Conservation (phyloP, 805 yeast species). For the Tetrapisispora phaffii region DNA sequence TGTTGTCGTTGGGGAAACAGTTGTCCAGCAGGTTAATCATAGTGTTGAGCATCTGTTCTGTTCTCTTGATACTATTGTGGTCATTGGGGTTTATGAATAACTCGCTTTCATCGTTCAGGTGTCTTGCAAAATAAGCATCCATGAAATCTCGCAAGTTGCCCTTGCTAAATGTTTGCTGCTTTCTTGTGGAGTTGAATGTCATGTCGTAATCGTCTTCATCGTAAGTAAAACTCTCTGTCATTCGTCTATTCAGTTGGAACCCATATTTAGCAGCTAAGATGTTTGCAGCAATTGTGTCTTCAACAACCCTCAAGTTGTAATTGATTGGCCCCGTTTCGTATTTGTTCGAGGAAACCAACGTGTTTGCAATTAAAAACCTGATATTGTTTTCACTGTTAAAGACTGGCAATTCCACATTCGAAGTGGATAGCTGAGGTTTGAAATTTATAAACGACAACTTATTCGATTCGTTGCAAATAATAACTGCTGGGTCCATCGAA, state of each 20-base stretch:
- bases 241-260: slow-evolving; percentile 1
- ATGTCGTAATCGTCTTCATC: not conserved
- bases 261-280: slow-evolving; percentile 42
- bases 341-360: slow-evolving; percentile 53
- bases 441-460: slow-evolving; percentile 54
- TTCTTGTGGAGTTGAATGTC: not conserved
- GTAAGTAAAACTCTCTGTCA: not conserved
- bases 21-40: slow-evolving; percentile 39
- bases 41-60: slow-evolving; percentile 27
- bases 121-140: slow-evolving; percentile 37
- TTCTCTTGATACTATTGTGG: slow-evolving; percentile 33
- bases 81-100: slow-evolving; percentile 38
- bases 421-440: slow-evolving; percentile 46
- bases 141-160: slow-evolving; percentile 60
- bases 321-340: slow-evolving; percentile 60
- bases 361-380: slow-evolving; percentile 53
- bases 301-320: slow-evolving; percentile 64
- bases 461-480: slow-evolving; percentile 49
- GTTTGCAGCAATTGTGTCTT: slow-evolving; percentile 58
- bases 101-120: slow-evolving; percentile 27
- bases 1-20: slow-evolving; percentile 31
- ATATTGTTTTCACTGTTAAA: slow-evolving; percentile 25
- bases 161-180: slow-evolving; percentile 15
- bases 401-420: slow-evolving; percentile 44
- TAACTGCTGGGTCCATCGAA: slow-evolving; percentile 74